Conservation (phyloP, 192 early-diverging fungal species). For the Coemansia reversa region DNA sequence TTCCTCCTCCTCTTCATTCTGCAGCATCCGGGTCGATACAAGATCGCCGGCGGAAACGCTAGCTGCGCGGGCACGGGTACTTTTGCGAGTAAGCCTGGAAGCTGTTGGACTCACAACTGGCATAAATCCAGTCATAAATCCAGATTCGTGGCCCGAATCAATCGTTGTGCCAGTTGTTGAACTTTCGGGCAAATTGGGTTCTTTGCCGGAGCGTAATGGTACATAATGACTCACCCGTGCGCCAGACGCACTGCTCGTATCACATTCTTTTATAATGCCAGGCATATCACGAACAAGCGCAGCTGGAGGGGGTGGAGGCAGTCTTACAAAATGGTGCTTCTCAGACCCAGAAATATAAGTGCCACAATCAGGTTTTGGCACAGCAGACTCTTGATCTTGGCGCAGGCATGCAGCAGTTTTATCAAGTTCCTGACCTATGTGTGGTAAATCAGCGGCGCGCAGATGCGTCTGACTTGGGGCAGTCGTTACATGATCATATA, state of each 20-base stretch:
- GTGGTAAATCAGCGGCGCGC: slow-evolving; percentile 1
- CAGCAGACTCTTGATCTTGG: too few relatives aligned
- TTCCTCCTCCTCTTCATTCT: neutral
- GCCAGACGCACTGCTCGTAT: neutral
- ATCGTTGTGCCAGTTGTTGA: too few relatives aligned
- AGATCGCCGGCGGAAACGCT: slow-evolving; percentile 18
- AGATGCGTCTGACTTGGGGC: neutral
- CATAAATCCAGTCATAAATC: slow-evolving; percentile 11
- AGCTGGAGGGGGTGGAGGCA: slow-evolving; percentile 11
- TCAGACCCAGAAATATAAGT: too few relatives aligned
- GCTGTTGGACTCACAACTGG: slow-evolving; percentile 12
- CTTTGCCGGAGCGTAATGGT: slow-evolving; percentile 7
- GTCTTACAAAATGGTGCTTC: too few relatives aligned
- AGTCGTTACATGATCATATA: neutral
- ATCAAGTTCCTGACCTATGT: too few relatives aligned
- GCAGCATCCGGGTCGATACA: neutral
- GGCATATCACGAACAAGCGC: neutral
- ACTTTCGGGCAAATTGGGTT: too few relatives aligned
- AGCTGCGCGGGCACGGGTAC: slow-evolving; percentile 13
- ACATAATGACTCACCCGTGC: slow-evolving; percentile 12
- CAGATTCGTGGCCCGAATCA: neutral
- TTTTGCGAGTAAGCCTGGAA: slow-evolving; percentile 1
- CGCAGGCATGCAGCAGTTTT: too few relatives aligned
- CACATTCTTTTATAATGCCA: neutral
- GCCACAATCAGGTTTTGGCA: too few relatives aligned